Percentiles rank a stretch among this genome's conserved stretches.
phyloP scores from a whole-genome alignment of 2,329 filamentous ascomycete species.

The Diaporthe ilicicola region DNA sequence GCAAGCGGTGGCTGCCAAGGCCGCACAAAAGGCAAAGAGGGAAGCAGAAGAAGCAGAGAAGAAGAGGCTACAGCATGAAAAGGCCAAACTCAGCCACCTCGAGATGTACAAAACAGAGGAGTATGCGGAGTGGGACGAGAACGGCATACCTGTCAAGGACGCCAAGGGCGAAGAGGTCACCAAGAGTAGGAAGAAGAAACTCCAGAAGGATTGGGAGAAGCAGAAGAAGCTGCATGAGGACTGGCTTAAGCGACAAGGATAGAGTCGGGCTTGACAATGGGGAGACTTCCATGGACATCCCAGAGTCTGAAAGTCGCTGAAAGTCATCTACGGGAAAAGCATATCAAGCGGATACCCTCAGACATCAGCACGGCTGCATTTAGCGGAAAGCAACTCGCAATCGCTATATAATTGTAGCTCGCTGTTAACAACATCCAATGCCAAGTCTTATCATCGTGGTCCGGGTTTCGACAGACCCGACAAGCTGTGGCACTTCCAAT shows the following conservation, averaged over 20 bases:
- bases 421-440: too few relatives aligned
- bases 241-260: constrained; percentile 43
- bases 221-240: constrained; percentile 74
- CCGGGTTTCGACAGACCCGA: too few relatives aligned
- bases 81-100: constrained; percentile 41
- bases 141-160: constrained; percentile 70
- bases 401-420: too few relatives aligned
- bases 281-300: background rate
- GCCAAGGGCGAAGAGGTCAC: constrained; percentile 70
- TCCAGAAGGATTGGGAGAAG: constrained; percentile 75
- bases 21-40: constrained; percentile 46
- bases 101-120: constrained; percentile 54
- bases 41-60: constrained; percentile 48
- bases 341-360: background rate
- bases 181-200: constrained; percentile 71
- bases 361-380: too few relatives aligned
- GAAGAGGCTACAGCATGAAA: constrained; percentile 48
- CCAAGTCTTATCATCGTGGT: too few relatives aligned
- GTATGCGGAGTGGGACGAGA: constrained; percentile 68
- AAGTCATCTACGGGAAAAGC: background rate
- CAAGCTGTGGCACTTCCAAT: too few relatives aligned
- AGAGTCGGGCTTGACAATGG: background rate
- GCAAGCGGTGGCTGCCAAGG: constrained; percentile 58
- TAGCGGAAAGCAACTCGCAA: too few relatives aligned
- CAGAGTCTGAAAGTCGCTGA: background rate